Percentiles rank a stretch among this genome's conserved stretches.
Evolutionary conservation across 257 asterid genomes (phyloP).

Genomic region (Scutellaria baicalensis): DNA sequence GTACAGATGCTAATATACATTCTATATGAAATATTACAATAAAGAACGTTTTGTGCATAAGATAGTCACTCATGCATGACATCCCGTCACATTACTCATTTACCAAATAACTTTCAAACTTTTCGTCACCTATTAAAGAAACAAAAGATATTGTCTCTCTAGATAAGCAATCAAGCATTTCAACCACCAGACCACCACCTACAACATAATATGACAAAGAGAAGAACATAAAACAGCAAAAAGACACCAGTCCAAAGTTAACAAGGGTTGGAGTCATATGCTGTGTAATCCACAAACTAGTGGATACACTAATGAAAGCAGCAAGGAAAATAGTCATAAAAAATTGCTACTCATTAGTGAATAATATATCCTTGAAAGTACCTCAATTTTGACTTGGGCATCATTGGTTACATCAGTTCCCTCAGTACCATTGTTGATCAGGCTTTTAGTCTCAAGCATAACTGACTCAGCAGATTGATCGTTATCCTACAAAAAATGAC

Average conservation of each 20-base stretch:
- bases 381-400: constrained; percentile 46
- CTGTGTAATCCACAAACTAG: background rate
- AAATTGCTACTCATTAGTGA: background rate
- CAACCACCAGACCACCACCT: constrained; percentile 4
- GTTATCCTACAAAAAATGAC: constrained; percentile 31
- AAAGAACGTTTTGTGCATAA: background rate
- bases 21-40: background rate
- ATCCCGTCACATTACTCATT: background rate
- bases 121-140: background rate
- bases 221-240: background rate
- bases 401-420: constrained; percentile 24
- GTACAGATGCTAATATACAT: background rate
- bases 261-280: background rate
- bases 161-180: background rate
- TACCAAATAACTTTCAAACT: background rate
- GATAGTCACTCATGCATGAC: background rate
- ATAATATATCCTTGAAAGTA: constrained; percentile 12
- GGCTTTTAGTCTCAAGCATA: constrained; percentile 31
- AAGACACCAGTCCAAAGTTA: background rate
- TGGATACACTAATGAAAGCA: background rate
- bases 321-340: background rate
- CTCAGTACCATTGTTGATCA: constrained; percentile 20
- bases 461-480: constrained; percentile 27
- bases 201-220: constrained; percentile 7
- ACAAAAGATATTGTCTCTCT: background rate